Evolutionary conservation across 2,329 filamentous ascomycete species (phyloP), one percentile per base, ranked within the genome.

Genomic region (Penicillium sp.): DNA sequence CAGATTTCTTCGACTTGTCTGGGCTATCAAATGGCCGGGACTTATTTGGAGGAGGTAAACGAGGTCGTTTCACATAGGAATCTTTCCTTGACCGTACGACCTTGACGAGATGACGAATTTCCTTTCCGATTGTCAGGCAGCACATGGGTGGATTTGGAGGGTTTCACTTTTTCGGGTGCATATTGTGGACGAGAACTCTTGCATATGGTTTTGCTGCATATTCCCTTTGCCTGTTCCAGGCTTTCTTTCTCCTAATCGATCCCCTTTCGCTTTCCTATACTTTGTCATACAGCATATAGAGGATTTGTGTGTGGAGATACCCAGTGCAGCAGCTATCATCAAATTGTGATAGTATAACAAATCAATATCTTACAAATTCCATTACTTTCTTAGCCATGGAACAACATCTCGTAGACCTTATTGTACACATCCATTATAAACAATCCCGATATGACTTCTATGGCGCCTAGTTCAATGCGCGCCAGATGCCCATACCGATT

Each of bases 401-500:
- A 33, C 4, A 13, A 31, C 21, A 48, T 35, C 19, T 14, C 9
- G n/a, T 33, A 19, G 29, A 48, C 10, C 13, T 46, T 44, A 43
- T 43, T 29, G 8, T 52, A 39, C 43, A 27, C 19, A 13, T 29
- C 21, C 44, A 22, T 35, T 22, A 43, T 48, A 10, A 14, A 37
- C 43, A 33, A 48, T 41, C 48, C 39, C 14, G 21, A 33, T 44
- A 35, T 44, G 24, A 29, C 19, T 21, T 19, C 37, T 44, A 43
- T 45, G 24, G n/a, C 27, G 24, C 54, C 79, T 73, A 88, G 64
- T 84, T 82, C 56, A 87, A 80, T 26, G 88, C 78, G 62, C 89
- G 81, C 80, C 85, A 93, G 22, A 92, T 70, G 0, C 90, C 90
- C 76, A 91, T 80, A 70, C 86, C 89, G 5, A 86, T 83, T 50